These are phyloP conservation scores for Spirogloea muscicola DNA, from an alignment of 139 green algal species.

Conservation along the genomic window DNA sequence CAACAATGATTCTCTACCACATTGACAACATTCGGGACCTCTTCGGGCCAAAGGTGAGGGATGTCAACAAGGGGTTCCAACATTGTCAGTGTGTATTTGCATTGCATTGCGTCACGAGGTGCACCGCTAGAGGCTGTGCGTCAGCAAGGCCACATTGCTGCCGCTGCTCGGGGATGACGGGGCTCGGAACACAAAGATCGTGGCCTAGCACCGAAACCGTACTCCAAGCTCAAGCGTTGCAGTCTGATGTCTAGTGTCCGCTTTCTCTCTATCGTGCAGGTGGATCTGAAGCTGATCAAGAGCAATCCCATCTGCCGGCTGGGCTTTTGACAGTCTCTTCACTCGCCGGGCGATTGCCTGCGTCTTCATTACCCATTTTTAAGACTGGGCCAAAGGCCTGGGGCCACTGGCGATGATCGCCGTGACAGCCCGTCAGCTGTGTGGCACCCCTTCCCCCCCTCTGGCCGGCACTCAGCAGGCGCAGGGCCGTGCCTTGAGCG, in stretches of 20 bases:
- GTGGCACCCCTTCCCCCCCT: too few relatives aligned
- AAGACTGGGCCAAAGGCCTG: too few relatives aligned
- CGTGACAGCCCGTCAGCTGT: too few relatives aligned
- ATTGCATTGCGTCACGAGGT: neutral
- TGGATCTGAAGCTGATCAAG: constrained; percentile 79
- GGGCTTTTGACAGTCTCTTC: constrained; percentile 66
- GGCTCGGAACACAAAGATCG: neutral
- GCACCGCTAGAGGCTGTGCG: constrained; percentile 7
- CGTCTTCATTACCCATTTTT: too few relatives aligned
- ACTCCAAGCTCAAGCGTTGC: neutral
- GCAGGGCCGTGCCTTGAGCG: too few relatives aligned
- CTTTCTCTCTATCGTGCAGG: constrained; percentile 3
- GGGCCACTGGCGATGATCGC: too few relatives aligned
- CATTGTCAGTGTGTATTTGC: neutral
- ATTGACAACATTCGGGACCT: constrained; percentile 99
- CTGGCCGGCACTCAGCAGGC: too few relatives aligned
- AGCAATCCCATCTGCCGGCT: constrained; percentile 92
- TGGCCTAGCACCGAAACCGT: neutral
- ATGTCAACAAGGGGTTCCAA: neutral
- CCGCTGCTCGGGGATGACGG: neutral
- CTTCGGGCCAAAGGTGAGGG: constrained; percentile 89
- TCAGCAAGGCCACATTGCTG: neutral
- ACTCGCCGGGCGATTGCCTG: too few relatives aligned
- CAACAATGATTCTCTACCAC: constrained; percentile 98
- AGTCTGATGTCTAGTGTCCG: constrained; percentile 9